Evolutionary conservation across 495 filamentous ascomycete species (phyloP), one percentile per base, ranked within the genome.

Genomic region (Stereocaulon alpinum): DNA sequence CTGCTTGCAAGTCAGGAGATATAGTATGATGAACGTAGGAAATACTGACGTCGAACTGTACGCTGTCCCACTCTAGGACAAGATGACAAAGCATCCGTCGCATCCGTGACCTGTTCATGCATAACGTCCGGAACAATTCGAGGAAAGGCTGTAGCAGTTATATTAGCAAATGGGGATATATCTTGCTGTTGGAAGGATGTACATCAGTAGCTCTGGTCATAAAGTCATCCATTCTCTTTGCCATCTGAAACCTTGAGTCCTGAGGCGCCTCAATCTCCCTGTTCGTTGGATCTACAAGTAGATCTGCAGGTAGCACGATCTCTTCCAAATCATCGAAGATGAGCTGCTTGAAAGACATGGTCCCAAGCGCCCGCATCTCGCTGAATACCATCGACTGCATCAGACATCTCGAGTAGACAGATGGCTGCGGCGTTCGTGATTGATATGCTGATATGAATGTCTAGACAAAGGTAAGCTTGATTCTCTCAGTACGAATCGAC

Each of bases 101-200:
- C 41, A 94, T 80, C 11, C 93, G 85, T 67, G 89, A 90, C 53
- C 90, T 80, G 64, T 99, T 99, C 68, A 96, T 84, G 68, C 90
- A 95, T 15, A 92, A 77, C 29, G 85, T 83, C 48, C 87, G 82
- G 63, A 91, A 86, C 20, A 92, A 80, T 63, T 96, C 89, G 7
- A 92, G 72, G 66, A 89, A 95, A 6, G 85, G 83, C 74, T 91
- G 72, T 15, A 42, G 11, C 24, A 27, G 40, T 65, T 27, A 63
- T 47, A 22, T 18, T 51, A 11, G 40, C 9, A 15, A 49, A 24
- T 9, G 17, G 14, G n/a, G 5, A 0, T 10, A 5, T 5, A 44
- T 0, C 17, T 59, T 29, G 18, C 11, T 17, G 18, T 40, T 34
- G 17, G 11, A 40, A 41, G 53, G 0, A 62, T 72, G 54, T 66